Evolutionary conservation across 148 eudicot genomes (phyloP).

Genomic region (Suaeda aralocaspica): DNA sequence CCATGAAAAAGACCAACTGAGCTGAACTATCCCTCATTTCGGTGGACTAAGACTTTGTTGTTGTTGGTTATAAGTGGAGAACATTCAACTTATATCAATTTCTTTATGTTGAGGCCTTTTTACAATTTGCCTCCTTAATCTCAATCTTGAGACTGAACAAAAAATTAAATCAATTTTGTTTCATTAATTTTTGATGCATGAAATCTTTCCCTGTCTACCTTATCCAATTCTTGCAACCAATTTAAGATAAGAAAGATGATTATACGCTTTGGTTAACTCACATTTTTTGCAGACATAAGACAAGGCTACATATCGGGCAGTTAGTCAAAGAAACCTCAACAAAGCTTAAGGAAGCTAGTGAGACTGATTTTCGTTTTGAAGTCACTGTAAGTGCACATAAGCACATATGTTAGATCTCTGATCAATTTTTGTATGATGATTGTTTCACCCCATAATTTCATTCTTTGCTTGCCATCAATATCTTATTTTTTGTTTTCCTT

Average conservation of each 20-base stretch:
- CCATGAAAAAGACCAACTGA: too few species aligned
- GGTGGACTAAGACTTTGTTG: too few species aligned
- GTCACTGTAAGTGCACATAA: slow-evolving; percentile 56
- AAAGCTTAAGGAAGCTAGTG: slow-evolving; percentile 89
- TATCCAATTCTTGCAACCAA: background rate
- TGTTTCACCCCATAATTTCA: background rate
- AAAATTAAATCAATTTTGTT: background rate
- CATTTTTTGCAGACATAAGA: slow-evolving; percentile 53
- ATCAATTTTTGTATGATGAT: background rate
- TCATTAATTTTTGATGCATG: background rate
- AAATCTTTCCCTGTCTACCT: background rate
- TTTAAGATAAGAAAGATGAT: background rate
- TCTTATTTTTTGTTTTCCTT: background rate
- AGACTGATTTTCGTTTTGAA: slow-evolving; percentile 54
- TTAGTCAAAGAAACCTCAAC: slow-evolving; percentile 81
- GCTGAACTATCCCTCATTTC: too few species aligned
- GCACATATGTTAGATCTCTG: slow-evolving; percentile 12
- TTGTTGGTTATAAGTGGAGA: background rate
- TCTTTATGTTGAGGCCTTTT: background rate
- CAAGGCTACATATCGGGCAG: slow-evolving; percentile 73
- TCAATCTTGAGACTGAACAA: background rate
- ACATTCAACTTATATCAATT: background rate
- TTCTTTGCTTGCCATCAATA: background rate
- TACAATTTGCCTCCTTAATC: background rate
- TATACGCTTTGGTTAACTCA: background rate